Percentiles rank a stretch among this genome's conserved stretches.
These are phyloP conservation scores for Cladosporium sp. DNA, from an alignment of 2,329 filamentous ascomycete species.

Conservation along the genomic window DNA sequence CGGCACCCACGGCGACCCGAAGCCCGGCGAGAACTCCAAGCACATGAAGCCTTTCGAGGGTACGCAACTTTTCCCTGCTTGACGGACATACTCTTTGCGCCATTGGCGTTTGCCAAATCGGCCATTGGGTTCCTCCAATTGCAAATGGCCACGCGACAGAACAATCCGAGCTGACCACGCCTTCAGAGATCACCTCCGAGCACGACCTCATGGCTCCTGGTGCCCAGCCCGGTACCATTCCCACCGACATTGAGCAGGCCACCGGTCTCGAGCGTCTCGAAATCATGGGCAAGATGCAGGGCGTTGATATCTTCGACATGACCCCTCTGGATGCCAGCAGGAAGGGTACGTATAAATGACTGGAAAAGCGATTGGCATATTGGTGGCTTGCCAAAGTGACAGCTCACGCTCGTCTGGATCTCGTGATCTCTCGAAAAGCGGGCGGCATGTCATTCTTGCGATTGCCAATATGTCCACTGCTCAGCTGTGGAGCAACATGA, in stretches of 20 bases:
- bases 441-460: neutral
- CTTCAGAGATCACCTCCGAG: constrained; percentile 71
- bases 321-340: constrained; percentile 87
- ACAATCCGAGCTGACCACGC: constrained; percentile 26
- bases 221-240: constrained; percentile 74
- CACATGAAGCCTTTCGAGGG: constrained; percentile 44
- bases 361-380: neutral
- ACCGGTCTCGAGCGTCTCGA: constrained; percentile 98
- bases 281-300: constrained; percentile 99
- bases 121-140: neutral
- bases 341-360: constrained; percentile 56
- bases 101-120: constrained; percentile 2
- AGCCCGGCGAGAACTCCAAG: constrained; percentile 33
- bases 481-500: no score
- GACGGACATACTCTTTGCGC: neutral
- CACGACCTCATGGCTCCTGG: constrained; percentile 84
- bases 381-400: no score
- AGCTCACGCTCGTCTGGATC: no score
- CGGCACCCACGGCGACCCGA: constrained; percentile 25
- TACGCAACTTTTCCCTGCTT: constrained; percentile 25
- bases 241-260: constrained; percentile 90
- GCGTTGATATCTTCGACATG: constrained; percentile 98
- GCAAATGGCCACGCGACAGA: neutral
- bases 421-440: no score
- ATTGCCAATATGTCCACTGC: no score